Percentiles rank a stretch among this genome's conserved stretches.
Conservation (phyloP, 768 basidiomycete genomes). For the Infundibulicybe gibba region DNA sequence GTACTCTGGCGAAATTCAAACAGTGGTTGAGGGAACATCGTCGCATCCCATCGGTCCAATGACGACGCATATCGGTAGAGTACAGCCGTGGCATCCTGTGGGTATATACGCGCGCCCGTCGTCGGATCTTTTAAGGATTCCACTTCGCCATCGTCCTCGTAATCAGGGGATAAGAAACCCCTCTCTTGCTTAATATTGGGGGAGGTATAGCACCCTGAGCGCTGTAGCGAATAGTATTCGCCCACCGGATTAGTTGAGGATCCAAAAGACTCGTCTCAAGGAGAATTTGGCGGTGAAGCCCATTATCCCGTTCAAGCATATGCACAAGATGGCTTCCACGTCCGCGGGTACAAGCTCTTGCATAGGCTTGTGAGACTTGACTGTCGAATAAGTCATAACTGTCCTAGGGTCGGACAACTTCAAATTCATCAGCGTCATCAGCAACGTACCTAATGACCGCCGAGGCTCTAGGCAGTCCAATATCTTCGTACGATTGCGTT, state of each 20-base stretch:
- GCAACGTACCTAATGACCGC: slow-evolving; percentile 57
- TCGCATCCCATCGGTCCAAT: slow-evolving; percentile 6
- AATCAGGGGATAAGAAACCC: slow-evolving; percentile 43
- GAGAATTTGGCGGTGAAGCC: slow-evolving; percentile 51
- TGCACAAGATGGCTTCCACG: slow-evolving; percentile 53
- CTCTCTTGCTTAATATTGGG: slow-evolving; percentile 31
- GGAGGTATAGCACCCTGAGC: slow-evolving; percentile 43
- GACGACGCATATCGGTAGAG: slow-evolving; percentile 49
- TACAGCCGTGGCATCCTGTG: slow-evolving; percentile 52
- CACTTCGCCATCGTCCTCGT: slow-evolving; percentile 40
- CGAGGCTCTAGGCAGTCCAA: slow-evolving; percentile 53
- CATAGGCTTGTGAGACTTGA: slow-evolving; percentile 55
- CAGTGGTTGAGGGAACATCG: slow-evolving; percentile 16
- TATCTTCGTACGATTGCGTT: slow-evolving; percentile 55
- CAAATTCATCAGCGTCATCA: background rate
- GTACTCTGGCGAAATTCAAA: slow-evolving; percentile 31
- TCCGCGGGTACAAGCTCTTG: slow-evolving; percentile 43
- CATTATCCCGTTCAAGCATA: slow-evolving; percentile 59
- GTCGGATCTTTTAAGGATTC: slow-evolving; percentile 56
- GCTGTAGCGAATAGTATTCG: slow-evolving; percentile 35
- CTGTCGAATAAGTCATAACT: slow-evolving; percentile 66
- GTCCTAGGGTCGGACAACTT: background rate
- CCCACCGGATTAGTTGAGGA: slow-evolving; percentile 45
- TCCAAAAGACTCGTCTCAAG: slow-evolving; percentile 35
- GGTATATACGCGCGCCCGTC: slow-evolving; percentile 55